These are phyloP conservation scores for Prunus mira DNA, from an alignment of 306 rosid genomes.

Conservation along the genomic window DNA sequence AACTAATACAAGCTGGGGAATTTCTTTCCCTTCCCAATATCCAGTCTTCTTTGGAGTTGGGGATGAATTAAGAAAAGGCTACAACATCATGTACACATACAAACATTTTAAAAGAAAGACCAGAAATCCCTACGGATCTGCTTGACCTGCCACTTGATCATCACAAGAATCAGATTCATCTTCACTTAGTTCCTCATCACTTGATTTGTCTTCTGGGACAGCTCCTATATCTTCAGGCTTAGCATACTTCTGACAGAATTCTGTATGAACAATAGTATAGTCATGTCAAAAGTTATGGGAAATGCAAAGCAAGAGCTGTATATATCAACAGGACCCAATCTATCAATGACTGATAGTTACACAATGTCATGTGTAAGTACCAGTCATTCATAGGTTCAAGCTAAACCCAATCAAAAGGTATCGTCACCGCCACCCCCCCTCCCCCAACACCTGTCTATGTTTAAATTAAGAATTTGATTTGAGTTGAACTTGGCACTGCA, in stretches of 20 bases:
- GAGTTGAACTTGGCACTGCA: neutral
- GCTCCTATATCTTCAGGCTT: conserved; percentile 82
- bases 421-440: neutral
- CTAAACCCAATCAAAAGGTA: neutral
- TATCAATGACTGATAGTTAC: neutral
- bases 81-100: conserved; percentile 53
- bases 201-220: conserved; percentile 53
- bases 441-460: neutral
- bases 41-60: conserved; percentile 41
- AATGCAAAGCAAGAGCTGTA: neutral
- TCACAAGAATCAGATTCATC: conserved; percentile 69
- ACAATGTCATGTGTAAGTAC: neutral
- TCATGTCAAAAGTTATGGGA: neutral
- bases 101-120: conserved; percentile 11
- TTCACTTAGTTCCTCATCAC: conserved; percentile 79
- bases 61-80: conserved; percentile 42
- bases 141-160: conserved; percentile 65
- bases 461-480: neutral
- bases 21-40: conserved; percentile 39
- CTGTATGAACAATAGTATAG: conserved; percentile 39
- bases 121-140: conserved; percentile 55
- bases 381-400: neutral
- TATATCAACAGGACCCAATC: neutral
- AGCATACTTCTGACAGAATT: conserved; percentile 80
- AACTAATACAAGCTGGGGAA: conserved; percentile 32